Base-by-base conservation (phyloP, 768 basidiomycete genomes). In the Leccinum disarticulatum region DNA sequence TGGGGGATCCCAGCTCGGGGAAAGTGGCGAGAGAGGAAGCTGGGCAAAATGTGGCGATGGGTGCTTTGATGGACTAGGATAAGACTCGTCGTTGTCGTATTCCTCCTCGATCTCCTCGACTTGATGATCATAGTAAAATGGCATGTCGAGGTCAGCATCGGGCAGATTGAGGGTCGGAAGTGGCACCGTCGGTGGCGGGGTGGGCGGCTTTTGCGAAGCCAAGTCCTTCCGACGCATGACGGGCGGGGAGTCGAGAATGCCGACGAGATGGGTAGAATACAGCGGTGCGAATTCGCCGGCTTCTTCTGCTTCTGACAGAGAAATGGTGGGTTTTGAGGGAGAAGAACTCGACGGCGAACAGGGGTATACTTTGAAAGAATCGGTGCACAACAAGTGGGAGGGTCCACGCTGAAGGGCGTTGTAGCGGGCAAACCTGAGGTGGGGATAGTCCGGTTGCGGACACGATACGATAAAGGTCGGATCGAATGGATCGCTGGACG, bases 171-270 rank as follows among this genome's bases (percentile, higher is more conserved):
- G 71, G 0, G 74, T 77, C 47, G 67, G 60, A 30, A 72, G 76
- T 22, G 77, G 77, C 56, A 78, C 68, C 19, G 78, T 80, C 36
- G 77, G 74, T 17, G 80, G 80, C 54, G 80, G 80, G 19, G 79
- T 78, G 59, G 75, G 70, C 3, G 73, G 79, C 62, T 60, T 70
- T 33, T 73, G 70, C 30, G 58, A 69, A 22, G 64, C 61, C 51
- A 71, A 55, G 46, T 70, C 70, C 65, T 64, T 64, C 59, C 73
- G 70, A 31, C 69, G 70, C 67, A 76, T 69, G 54, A 72, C 67
- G 1, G 68, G 59, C 3, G 78, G 72, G 1, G 76, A 77, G 65
- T 76, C 74, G 54, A 76, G 70, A 25, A 76, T 57, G 15, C 77
- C 74, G 3, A 56, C 62, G 6, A 74, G 59, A 54, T 70, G 72